Conservation (phyloP, 2,329 filamentous ascomycete genomes). For the Colletotrichum sp. region DNA sequence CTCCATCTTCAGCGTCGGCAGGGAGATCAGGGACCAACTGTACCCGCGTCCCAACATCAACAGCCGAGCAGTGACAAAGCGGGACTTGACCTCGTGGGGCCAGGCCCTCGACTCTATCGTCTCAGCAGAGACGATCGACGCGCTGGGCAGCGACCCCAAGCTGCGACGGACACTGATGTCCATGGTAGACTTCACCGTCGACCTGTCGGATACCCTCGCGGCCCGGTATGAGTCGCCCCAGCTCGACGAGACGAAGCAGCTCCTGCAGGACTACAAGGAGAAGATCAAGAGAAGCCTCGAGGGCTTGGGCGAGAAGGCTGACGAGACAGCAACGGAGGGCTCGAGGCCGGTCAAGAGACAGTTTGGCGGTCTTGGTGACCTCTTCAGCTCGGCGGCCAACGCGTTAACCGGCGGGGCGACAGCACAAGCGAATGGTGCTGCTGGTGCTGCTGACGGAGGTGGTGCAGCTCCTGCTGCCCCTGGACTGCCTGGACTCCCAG, state of each 20-base stretch:
- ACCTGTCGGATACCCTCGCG: constrained; percentile 11
- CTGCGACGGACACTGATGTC: constrained; percentile 13
- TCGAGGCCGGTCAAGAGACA: background rate
- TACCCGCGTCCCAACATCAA: background rate
- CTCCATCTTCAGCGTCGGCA: constrained; percentile 15
- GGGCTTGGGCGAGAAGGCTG: background rate
- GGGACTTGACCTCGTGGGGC: constrained; percentile 7
- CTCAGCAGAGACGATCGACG: constrained; percentile 5
- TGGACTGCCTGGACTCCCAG: background rate
- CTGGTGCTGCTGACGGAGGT: background rate
- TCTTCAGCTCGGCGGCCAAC: background rate
- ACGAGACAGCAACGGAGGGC: background rate
- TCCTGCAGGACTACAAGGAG: constrained; percentile 8
- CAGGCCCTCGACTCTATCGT: constrained; percentile 15
- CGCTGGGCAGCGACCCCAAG: constrained; percentile 13
- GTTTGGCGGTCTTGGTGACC: background rate
- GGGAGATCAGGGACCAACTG: background rate
- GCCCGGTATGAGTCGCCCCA: constrained; percentile 5
- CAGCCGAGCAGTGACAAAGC: background rate
- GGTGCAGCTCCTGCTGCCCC: background rate
- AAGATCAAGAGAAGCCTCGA: constrained; percentile 1
- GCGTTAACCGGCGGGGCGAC: background rate
- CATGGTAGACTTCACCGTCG: constrained; percentile 20
- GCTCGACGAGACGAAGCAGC: constrained; percentile 9
- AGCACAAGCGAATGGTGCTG: background rate